phyloP scores from a whole-genome alignment of 305 asterid genomes.

The Rubia balearica region DNA sequence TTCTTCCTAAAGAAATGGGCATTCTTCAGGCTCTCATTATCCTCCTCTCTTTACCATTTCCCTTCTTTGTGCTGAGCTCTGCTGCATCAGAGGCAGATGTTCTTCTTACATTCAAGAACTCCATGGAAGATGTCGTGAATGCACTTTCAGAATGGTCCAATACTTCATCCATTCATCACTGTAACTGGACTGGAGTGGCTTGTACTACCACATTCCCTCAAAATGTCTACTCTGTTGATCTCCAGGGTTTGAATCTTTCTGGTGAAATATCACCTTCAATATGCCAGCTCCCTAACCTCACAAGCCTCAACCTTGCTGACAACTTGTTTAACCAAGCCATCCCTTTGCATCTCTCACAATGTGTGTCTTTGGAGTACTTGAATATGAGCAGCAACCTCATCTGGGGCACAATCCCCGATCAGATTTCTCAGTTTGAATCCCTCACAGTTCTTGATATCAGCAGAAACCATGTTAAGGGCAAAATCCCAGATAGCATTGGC shows the following conservation, averaged over 20 bases:
- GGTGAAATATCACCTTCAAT: conserved; percentile 71
- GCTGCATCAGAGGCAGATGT: conserved; percentile 51
- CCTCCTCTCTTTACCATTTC: conserved; percentile 34
- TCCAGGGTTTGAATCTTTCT: conserved; percentile 64
- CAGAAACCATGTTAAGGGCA: conserved; percentile 67
- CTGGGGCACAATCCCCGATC: conserved; percentile 77
- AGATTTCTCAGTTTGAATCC: conserved; percentile 51
- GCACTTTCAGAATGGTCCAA: conserved; percentile 56
- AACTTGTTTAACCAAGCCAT: conserved; percentile 70
- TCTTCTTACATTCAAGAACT: conserved; percentile 59
- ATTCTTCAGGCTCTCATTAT: conserved; percentile 25
- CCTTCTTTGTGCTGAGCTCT: conserved; percentile 28
- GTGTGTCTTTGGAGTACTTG: conserved; percentile 44
- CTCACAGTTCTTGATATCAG: conserved; percentile 55
- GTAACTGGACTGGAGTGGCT: conserved; percentile 83
- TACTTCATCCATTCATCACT: conserved; percentile 40
- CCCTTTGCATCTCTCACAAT: conserved; percentile 67
- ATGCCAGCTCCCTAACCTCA: conserved; percentile 45
- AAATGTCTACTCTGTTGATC: conserved; percentile 39
- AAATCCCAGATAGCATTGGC: conserved; percentile 64
- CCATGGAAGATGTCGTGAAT: conserved; percentile 58
- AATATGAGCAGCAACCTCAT: conserved; percentile 71
- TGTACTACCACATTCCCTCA: conserved; percentile 38
- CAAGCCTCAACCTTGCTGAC: conserved; percentile 57
- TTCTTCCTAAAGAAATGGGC: conserved; percentile 42